These are phyloP conservation scores for Metarhizium humberi DNA, from an alignment of 2,329 filamentous ascomycete species.

Conservation along the genomic window DNA sequence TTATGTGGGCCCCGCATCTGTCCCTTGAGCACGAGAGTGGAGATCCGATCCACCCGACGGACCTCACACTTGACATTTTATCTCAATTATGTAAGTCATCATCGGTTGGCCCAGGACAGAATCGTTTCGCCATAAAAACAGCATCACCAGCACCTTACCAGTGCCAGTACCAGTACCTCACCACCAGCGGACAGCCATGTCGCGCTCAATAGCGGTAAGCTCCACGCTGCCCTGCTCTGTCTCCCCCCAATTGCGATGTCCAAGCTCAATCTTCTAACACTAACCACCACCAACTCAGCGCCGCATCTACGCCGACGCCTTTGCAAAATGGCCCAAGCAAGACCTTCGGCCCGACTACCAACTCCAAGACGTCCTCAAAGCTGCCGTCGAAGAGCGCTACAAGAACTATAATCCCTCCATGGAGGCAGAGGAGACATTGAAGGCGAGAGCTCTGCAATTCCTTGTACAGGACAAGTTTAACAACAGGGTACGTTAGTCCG, in stretches of 20 bases:
- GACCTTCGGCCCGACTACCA: conserved; percentile 53
- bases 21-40: no score
- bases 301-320: conserved; percentile 27
- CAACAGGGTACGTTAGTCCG: conserved; percentile 33
- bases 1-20: no score
- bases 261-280: neutral
- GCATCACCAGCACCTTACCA: neutral
- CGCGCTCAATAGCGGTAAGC: conserved; percentile 22
- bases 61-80: no score
- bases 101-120: neutral
- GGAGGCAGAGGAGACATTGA: conserved; percentile 42
- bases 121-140: neutral
- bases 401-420: conserved; percentile 19
- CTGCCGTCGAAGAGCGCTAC: conserved; percentile 26
- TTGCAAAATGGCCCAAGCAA: conserved; percentile 54
- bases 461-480: conserved; percentile 51
- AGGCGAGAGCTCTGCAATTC: conserved; percentile 50
- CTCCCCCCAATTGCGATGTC: neutral
- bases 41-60: no score
- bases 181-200: conserved; percentile 15
- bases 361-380: conserved; percentile 45
- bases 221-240: neutral
- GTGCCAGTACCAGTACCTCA: no score
- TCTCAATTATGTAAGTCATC: neutral
- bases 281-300: conserved; percentile 14